phyloP scores from a whole-genome alignment of 225 moss, liverwort and hornwort species.

The Takakia lepidozioides region DNA sequence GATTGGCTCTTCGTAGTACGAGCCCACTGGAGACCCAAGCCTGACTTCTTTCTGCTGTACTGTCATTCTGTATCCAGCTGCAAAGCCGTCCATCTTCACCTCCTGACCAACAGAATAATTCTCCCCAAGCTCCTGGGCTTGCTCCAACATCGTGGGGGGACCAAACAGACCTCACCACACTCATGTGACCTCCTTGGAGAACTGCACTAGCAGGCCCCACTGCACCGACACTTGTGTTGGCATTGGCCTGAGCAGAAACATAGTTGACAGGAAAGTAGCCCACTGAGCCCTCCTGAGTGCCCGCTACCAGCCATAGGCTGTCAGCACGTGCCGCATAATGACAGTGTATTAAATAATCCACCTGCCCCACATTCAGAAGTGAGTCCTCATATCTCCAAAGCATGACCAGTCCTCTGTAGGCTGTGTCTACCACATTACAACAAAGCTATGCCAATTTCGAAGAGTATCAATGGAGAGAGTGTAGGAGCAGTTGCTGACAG shows the following conservation, averaged over 20 bases:
- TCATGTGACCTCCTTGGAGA: constrained; percentile 77
- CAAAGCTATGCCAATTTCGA: too few relatives aligned
- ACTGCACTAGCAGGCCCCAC: constrained; percentile 74
- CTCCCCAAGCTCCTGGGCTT: constrained; percentile 17
- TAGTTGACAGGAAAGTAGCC: constrained; percentile 74
- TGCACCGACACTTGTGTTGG: constrained; percentile 23
- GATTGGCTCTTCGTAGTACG: constrained; percentile 40
- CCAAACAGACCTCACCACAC: constrained; percentile 70
- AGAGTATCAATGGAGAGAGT: neutral
- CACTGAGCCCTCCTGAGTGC: constrained; percentile 66
- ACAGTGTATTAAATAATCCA: constrained; percentile 79
- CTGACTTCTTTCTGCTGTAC: constrained; percentile 36
- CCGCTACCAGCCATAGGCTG: constrained; percentile 72
- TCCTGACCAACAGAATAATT: constrained; percentile 78
- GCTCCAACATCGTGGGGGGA: constrained; percentile 29
- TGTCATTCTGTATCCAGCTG: constrained; percentile 68
- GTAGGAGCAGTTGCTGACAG: constrained; percentile 31
- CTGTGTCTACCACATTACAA: too few relatives aligned
- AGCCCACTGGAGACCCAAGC: constrained; percentile 80
- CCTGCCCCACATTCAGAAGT: too few relatives aligned
- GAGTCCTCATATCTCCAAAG: too few relatives aligned
- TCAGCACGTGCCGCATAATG: constrained; percentile 53
- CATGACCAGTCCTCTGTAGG: too few relatives aligned
- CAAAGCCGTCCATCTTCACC: constrained; percentile 93
- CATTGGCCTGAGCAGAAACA: constrained; percentile 16